Conservation (phyloP, 2,329 filamentous ascomycete genomes). For the Fusarium albosuccineum region DNA sequence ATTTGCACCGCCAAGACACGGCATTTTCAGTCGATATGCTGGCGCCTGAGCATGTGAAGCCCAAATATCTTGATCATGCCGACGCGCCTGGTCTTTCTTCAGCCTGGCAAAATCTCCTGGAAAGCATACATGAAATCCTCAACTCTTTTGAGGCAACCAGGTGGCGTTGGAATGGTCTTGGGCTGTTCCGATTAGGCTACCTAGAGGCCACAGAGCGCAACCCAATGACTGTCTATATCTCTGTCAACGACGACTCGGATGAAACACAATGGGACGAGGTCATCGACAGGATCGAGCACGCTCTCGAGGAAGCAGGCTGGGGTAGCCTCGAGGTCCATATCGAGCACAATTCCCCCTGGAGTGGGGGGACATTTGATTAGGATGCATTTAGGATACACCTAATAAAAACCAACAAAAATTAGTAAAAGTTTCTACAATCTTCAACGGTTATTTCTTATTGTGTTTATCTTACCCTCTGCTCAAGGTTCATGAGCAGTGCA, state of each 20-base stretch:
- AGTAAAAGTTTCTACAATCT: too few species aligned
- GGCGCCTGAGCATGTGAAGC: background rate
- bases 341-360: background rate
- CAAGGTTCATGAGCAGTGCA: too few species aligned
- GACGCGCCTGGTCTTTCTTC: background rate
- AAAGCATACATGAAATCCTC: background rate
- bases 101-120: background rate
- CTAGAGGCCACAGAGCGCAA: background rate
- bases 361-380: background rate
- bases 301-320: background rate
- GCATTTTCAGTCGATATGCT: conserved; percentile 1
- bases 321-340: background rate
- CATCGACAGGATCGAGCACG: background rate
- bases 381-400: too few species aligned
- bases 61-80: background rate
- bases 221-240: background rate
- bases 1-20: background rate
- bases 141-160: conserved; percentile 1
- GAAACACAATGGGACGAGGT: background rate
- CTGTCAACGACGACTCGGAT: background rate
- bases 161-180: background rate
- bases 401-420: too few species aligned
- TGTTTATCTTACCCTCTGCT: too few species aligned
- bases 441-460: too few species aligned
- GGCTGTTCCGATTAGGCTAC: background rate